Evolutionary conservation across 225 moss, liverwort and hornwort species (phyloP).

Genomic region (Polytrichum commune): DNA sequence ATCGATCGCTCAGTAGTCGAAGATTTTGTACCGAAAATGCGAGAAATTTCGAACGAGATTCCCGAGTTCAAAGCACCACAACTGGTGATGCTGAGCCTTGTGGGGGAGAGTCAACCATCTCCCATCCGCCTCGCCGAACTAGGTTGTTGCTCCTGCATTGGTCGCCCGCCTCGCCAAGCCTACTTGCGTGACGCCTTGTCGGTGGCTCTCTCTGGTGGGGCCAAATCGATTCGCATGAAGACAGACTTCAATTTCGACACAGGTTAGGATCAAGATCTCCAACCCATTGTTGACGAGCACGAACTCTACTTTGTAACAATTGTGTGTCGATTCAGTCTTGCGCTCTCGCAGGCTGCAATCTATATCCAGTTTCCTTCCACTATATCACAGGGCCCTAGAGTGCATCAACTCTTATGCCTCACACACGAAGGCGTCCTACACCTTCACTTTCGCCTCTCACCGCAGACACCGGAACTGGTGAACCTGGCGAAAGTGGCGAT

Average conservation of each 20-base stretch:
- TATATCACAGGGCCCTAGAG: no score
- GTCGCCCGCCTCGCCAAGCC: slow-evolving; percentile 40
- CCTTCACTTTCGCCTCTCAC: no score
- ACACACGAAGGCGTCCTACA: no score
- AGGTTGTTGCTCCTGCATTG: slow-evolving; percentile 42
- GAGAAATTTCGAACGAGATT: not conserved
- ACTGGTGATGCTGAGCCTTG: slow-evolving; percentile 37
- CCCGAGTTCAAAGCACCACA: slow-evolving; percentile 22
- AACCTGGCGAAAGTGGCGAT: no score
- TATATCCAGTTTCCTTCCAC: no score
- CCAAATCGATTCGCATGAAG: slow-evolving; percentile 26
- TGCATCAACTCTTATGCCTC: no score
- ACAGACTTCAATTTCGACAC: slow-evolving; percentile 36
- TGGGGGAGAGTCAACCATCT: slow-evolving; percentile 34
- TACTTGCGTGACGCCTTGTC: slow-evolving; percentile 45
- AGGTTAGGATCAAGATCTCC: slow-evolving; percentile 1
- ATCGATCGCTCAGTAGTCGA: slow-evolving; percentile 38
- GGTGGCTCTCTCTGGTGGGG: slow-evolving; percentile 34
- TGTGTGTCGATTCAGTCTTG: no score
- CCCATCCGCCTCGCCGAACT: slow-evolving; percentile 37
- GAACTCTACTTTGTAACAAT: not conserved
- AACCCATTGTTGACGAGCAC: no score
- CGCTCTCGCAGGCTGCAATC: no score
- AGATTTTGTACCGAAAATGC: slow-evolving; percentile 25
- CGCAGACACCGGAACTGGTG: no score